Base-by-base conservation (phyloP, 2,329 filamentous ascomycete species). In the Paracamarosporium sp. region DNA sequence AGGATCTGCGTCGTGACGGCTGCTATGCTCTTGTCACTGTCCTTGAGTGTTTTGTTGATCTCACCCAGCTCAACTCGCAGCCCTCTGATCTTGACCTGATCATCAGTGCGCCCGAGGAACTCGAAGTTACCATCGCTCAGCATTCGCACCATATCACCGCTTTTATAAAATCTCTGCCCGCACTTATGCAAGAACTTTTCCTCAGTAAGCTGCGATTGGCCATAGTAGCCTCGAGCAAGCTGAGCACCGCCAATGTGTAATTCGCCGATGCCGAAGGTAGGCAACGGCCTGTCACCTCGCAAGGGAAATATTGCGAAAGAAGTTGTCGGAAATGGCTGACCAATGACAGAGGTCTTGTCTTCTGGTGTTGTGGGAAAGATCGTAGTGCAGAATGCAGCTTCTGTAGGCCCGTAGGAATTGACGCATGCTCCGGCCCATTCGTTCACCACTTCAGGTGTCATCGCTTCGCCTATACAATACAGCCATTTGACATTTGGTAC, bases 171-270 rank as follows among this genome's bases (percentile, higher is more conserved):
- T 27, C 69, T 67, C 38, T 74, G 69, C 0, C 70, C 70, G 53
- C 66, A 63, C 30, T 60, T 62, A 8, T 55, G 52, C 7, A 77
- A 62, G 38, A 78, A 78, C 28, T 60, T 65, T 5, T 74, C 64
- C 4, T 63, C 55, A 2, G 73, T 76, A 8, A 77, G 67, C 40
- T 67, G 58, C 8, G 62, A 6, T 20, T 74, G 76, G 36, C 76
- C 70, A 53, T 79, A 67, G 53, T 83, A 83, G 12, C 77, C 80
- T 36, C 78, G 68, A 17, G 80, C 80, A 4, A 83, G 66, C 60
- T 82, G 80, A 9, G 75, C 69, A 11, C 81, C 81, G 38, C 78
- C 78, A 45, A 83, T 79, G 44, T 77, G 80, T 13, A 83, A 67
- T 62, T 83, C 81, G 8, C 80, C 80, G 6, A 73, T 61, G 11